Evolutionary conservation across 2,329 filamentous ascomycete genomes (phyloP), one percentile per base, ranked within the genome.

Genomic region (Talaromyces verruculosus): DNA sequence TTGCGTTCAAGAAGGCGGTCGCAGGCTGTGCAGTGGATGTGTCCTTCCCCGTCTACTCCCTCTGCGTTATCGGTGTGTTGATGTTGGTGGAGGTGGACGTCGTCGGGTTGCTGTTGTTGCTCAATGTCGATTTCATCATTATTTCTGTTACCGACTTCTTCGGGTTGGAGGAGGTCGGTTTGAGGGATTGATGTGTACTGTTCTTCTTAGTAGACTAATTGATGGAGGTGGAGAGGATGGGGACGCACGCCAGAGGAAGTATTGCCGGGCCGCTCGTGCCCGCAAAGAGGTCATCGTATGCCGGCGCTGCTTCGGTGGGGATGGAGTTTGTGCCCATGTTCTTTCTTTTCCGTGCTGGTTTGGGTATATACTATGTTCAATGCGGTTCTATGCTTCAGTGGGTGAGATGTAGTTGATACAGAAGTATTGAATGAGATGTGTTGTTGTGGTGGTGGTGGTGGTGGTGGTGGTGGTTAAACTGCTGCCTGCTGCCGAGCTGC

Each of bases 1-100:
- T 60, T 61, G 53, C 62, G 63, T 35, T 67, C 63, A 15, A 57
- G 25, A 1, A 57, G n/a, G 8, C 30, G n/a, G n/a, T 65, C 63
- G 58, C 64, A 66, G 19, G 41, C 49, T 7, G 61, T 25, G 17
- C 64, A 66, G 33, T 59, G 64, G 41, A 37, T 11, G 49, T 62
- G 58, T 10, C 45, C 19, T 39, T 43, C 35, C n/a, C 37, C 57
- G 8, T 19, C 37, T 43, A 15, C 6, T 13, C 35, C n/a, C 0
- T 58, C 53, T 39, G 15, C 17, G 39, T 43, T 19, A 8, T 28
- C 33, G 11, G 11, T 15, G 33, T 45, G 55, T 59, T 57, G 55
- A 13, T 59, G 55, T 25, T 19, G 37, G 22, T 60, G 37, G 2
- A 60, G 19, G 15, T 57, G 49, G 1, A 33, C 7, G 0, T 35